Percentiles rank a stretch among this genome's conserved stretches.
Evolutionary conservation across 1,284 basidiomycete species (phyloP).

Genomic region (Coriolopsis trogii): DNA sequence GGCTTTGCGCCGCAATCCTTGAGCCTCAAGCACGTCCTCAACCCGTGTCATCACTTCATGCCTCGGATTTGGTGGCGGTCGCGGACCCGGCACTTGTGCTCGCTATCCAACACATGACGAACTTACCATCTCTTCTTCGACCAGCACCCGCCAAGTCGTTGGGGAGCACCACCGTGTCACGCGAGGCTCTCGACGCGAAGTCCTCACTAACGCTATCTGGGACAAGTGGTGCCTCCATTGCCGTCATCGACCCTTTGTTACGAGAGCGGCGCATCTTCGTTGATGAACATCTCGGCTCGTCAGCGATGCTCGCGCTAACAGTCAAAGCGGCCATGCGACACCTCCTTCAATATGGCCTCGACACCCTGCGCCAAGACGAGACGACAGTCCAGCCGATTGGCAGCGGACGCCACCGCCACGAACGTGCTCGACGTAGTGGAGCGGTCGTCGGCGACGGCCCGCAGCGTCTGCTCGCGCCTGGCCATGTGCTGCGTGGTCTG

Average conservation of each 20-base stretch:
- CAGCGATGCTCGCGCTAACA: conserved; percentile 46
- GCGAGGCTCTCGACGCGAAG: neutral
- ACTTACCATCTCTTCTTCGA: conserved; percentile 8
- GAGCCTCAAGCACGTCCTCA: conserved; percentile 2
- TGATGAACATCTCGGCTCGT: conserved; percentile 44
- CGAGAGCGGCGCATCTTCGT: conserved; percentile 29
- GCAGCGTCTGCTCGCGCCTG: conserved; percentile 38
- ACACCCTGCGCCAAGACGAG: conserved; percentile 29
- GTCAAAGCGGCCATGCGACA: conserved; percentile 31
- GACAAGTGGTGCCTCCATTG: neutral
- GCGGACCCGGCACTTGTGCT: conserved; percentile 29
- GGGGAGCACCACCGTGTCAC: neutral
- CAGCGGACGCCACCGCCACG: conserved; percentile 8
- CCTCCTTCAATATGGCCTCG: conserved; percentile 28
- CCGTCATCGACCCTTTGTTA: neutral
- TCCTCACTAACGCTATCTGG: neutral
- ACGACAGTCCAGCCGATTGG: conserved; percentile 18
- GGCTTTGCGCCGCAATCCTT: conserved; percentile 16
- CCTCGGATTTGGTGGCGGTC: conserved; percentile 23
- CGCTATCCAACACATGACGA: conserved; percentile 24
- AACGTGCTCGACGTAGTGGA: conserved; percentile 12
- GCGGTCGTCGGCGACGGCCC: conserved; percentile 1
- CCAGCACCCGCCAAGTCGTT: neutral
- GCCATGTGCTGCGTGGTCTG: conserved; percentile 41
- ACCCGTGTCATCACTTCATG: neutral